Conservation (phyloP, 164 flowering plant species). For the Stephania yunnanensis region DNA sequence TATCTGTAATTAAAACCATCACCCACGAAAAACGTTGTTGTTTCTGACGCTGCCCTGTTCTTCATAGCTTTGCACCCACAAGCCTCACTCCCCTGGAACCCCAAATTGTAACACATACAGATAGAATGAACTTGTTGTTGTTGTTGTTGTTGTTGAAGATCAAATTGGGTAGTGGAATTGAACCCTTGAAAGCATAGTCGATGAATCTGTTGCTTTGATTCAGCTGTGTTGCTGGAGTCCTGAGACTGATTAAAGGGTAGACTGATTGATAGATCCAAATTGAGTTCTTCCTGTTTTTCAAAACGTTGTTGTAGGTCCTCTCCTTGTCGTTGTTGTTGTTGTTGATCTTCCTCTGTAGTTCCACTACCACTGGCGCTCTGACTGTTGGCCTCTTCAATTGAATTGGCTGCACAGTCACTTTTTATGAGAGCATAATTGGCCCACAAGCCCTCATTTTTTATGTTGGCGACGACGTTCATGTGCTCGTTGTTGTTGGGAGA, state of each 20-base stretch:
- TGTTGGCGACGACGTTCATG: too few relatives aligned
- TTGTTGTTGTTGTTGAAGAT: constrained; percentile 6
- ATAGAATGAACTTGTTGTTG: constrained; percentile 9
- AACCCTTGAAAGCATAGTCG: not conserved
- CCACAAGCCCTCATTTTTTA: not conserved
- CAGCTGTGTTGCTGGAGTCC: constrained; percentile 19
- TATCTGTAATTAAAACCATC: constrained; percentile 15
- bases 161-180: not conserved
- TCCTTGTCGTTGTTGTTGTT: not conserved
- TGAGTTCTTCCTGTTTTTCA: constrained; percentile 9
- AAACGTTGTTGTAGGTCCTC: constrained; percentile 4
- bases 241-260: constrained; percentile 12
- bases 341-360: constrained; percentile 12
- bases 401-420: not conserved
- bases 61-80: constrained; percentile 20
- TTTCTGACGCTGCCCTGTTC: not conserved
- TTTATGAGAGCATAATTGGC: not conserved
- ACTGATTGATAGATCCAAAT: constrained; percentile 37
- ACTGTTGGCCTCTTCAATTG: constrained; percentile 15
- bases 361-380: constrained; percentile 6
- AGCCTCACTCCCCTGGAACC: constrained; percentile 19
- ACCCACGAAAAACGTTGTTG: not conserved
- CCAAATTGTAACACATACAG: constrained; percentile 28
- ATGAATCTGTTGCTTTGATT: constrained; percentile 18
- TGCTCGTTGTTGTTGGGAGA: too few relatives aligned